A percentile compares a stretch with the other conserved stretches of the same genome.
Evolutionary conservation across 2,329 filamentous ascomycete genomes (phyloP).

Genomic region (Dactylellina drechsleri): DNA sequence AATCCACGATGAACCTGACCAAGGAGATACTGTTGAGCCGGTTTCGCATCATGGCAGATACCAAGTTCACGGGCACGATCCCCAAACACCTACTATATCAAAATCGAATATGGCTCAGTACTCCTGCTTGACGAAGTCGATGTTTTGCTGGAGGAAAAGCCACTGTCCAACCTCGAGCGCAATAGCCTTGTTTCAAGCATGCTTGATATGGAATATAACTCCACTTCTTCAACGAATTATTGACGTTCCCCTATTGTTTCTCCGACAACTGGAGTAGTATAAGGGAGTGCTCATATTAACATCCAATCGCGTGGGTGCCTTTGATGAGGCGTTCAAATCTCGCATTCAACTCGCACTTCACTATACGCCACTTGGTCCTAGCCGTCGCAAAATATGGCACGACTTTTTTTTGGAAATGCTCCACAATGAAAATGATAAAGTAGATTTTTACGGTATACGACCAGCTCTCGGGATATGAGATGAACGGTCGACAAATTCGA

Average conservation of each 20-base stretch:
- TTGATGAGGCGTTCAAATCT: constrained; percentile 58
- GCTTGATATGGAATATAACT: no score
- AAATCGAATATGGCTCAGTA: no score
- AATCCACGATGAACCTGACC: no score
- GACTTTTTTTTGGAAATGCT: not conserved
- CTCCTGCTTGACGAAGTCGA: no score
- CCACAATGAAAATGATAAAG: not conserved
- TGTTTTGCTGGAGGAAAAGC: not conserved
- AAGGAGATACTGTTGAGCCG: no score
- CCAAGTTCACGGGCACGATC: no score
- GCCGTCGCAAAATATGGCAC: not conserved
- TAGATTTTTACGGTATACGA: not conserved
- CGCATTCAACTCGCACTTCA: constrained; percentile 58
- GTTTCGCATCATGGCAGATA: no score
- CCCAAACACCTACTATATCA: no score
- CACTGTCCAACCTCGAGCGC: not conserved
- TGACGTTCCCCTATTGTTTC: not conserved
- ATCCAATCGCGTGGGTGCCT: constrained; percentile 59
- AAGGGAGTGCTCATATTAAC: constrained; percentile 61
- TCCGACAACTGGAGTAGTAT: not conserved
- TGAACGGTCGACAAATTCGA: not conserved
- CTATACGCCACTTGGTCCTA: not conserved
- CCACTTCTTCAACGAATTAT: not conserved
- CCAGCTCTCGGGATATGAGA: not conserved
- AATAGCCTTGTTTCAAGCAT: not conserved